A percentile compares a stretch with the other conserved stretches of the same genome.
Evolutionary conservation across 805 yeast species (phyloP).

Genomic region (Wickerhamomyces bovis): DNA sequence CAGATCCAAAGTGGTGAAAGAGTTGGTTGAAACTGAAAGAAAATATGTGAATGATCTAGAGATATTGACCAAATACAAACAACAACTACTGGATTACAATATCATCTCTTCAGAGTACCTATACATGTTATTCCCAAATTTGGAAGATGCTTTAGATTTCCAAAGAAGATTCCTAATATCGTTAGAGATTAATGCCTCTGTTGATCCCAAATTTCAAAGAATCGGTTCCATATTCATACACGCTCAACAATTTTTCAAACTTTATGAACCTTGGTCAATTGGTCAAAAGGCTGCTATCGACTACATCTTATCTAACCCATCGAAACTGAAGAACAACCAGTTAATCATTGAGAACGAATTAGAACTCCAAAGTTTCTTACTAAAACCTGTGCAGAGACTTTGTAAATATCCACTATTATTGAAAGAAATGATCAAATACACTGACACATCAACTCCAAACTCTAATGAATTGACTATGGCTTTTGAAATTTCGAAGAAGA

Average conservation of each 20-base stretch:
- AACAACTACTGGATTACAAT: constrained; percentile 60
- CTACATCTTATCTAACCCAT: constrained; percentile 55
- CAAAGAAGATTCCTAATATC: constrained; percentile 88
- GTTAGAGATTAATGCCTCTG: constrained; percentile 77
- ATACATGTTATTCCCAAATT: constrained; percentile 78
- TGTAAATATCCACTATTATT: constrained; percentile 88
- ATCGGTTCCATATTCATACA: constrained; percentile 86
- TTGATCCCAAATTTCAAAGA: constrained; percentile 70
- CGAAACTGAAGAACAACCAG: constrained; percentile 44
- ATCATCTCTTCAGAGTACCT: constrained; percentile 72
- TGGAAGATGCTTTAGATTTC: constrained; percentile 79
- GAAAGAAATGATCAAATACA: constrained; percentile 63
- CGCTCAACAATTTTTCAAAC: constrained; percentile 77
- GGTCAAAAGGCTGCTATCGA: constrained; percentile 87
- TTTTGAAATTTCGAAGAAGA: constrained; percentile 66
- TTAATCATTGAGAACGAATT: constrained; percentile 72
- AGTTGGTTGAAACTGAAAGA: constrained; percentile 83
- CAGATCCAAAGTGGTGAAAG: constrained; percentile 74
- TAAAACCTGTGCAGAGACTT: constrained; percentile 94
- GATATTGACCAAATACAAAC: constrained; percentile 57
- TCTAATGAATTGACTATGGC: constrained; percentile 70
- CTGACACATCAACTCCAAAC: constrained; percentile 45
- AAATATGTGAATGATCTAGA: constrained; percentile 91
- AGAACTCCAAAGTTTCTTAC: constrained; percentile 81
- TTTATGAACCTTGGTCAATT: constrained; percentile 92